phyloP scores from a whole-genome alignment of 768 basidiomycete species.

The Lactarius evosmus region DNA sequence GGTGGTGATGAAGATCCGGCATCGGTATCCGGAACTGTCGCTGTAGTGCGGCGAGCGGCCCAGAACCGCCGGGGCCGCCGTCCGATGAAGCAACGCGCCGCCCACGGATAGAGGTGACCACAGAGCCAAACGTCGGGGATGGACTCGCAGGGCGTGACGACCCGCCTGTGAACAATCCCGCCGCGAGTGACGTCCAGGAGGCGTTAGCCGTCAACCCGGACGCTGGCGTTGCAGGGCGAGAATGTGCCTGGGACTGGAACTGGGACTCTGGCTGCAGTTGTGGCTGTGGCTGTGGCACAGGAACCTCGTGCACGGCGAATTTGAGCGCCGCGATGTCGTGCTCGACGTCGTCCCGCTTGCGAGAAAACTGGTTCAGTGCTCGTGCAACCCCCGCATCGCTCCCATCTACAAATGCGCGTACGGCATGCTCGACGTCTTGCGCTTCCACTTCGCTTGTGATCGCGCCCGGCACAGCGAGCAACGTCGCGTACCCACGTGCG shows the following conservation, averaged over 20 bases:
- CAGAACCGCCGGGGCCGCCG: conserved; percentile 32
- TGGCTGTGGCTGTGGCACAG: not conserved
- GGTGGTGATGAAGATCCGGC: conserved; percentile 41
- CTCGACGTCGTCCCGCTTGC: conserved; percentile 68
- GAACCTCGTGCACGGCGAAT: conserved; percentile 49
- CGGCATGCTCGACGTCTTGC: conserved; percentile 46
- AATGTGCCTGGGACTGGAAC: not conserved
- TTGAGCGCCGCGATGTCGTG: conserved; percentile 76
- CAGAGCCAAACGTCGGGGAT: conserved; percentile 60
- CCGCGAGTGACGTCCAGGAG: conserved; percentile 52
- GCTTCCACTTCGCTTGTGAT: conserved; percentile 31
- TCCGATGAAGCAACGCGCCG: conserved; percentile 45
- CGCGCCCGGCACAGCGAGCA: conserved; percentile 60
- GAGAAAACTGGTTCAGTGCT: conserved; percentile 46
- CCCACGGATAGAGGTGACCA: conserved; percentile 63
- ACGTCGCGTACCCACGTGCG: conserved; percentile 60
- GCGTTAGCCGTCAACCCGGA: conserved; percentile 21
- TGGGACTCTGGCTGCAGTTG: not conserved
- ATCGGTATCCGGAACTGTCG: conserved; percentile 58
- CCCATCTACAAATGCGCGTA: conserved; percentile 56
- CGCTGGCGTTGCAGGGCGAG: conserved; percentile 17
- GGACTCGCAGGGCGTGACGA: conserved; percentile 43
- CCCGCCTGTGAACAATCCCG: conserved; percentile 44
- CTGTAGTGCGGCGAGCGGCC: conserved; percentile 20
- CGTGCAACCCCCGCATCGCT: conserved; percentile 46